Conservation (phyloP, 495 filamentous ascomycete genomes). For the Tetracladium marchalianum region DNA sequence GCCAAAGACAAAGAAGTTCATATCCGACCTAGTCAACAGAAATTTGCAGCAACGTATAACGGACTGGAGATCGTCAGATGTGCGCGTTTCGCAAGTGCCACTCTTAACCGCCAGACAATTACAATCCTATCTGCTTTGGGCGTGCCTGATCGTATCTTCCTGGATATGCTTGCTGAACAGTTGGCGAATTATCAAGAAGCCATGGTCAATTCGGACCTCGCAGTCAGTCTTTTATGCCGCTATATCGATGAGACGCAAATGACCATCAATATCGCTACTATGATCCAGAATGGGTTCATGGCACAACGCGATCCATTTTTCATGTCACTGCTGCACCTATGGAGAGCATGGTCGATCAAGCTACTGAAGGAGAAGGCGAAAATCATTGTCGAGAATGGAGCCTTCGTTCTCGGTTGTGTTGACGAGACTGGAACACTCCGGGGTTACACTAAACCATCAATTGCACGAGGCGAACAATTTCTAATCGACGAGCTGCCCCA, state of each 20-base stretch:
- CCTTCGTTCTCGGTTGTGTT: conserved; percentile 79
- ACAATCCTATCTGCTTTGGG: conserved; percentile 70
- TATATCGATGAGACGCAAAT: conserved; percentile 82
- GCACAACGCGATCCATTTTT: conserved; percentile 65
- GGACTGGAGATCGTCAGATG: conserved; percentile 77
- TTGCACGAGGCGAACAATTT: conserved; percentile 10
- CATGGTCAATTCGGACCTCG: conserved; percentile 51
- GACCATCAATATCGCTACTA: conserved; percentile 59
- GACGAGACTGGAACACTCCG: conserved; percentile 72
- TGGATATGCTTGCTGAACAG: conserved; percentile 52
- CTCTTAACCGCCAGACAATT: conserved; percentile 85
- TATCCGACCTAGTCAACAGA: conserved; percentile 75
- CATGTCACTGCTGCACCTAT: conserved; percentile 60
- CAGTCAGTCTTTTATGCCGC: conserved; percentile 54
- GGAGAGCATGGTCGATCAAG: conserved; percentile 76
- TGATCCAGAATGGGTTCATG: conserved; percentile 79
- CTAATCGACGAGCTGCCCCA: conserved; percentile 53
- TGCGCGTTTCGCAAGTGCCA: conserved; percentile 62
- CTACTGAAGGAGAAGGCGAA: conserved; percentile 86
- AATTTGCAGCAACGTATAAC: conserved; percentile 64
- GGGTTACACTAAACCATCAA: conserved; percentile 45
- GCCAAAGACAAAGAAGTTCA: conserved; percentile 51
- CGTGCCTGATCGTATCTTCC: conserved; percentile 57
- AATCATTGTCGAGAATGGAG: conserved; percentile 71
- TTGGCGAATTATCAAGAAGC: conserved; percentile 54